phyloP scores from a whole-genome alignment of 306 rosid genomes.

The Quercus robur region DNA sequence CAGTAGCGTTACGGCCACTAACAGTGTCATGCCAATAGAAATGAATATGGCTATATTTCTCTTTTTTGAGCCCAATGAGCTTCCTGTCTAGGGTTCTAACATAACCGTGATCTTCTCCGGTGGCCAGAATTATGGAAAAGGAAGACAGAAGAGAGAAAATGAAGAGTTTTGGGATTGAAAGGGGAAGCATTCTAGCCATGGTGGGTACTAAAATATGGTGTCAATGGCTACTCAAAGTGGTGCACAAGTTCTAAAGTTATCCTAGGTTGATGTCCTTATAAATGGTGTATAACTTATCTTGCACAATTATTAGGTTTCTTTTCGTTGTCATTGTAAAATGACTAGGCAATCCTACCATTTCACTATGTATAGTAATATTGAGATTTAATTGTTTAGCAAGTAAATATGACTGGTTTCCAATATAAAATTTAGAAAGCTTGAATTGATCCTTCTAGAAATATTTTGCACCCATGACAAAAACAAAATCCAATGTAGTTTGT shows the following conservation, averaged over 20 bases:
- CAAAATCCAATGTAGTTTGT: too few species aligned
- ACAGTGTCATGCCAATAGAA: conserved; percentile 48
- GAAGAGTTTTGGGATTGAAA: conserved; percentile 2
- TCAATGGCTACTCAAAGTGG: neutral
- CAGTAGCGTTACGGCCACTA: conserved; percentile 25
- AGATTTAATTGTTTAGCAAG: too few species aligned
- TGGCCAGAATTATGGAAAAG: neutral
- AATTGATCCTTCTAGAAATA: too few species aligned
- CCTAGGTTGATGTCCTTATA: neutral
- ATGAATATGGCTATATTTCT: conserved; percentile 49
- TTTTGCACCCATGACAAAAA: too few species aligned
- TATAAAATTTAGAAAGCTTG: too few species aligned
- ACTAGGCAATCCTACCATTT: too few species aligned
- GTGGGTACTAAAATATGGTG: neutral
- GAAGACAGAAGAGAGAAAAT: conserved; percentile 17
- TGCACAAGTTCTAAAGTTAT: neutral
- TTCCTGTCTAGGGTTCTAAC: conserved; percentile 19
- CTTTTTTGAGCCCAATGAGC: conserved; percentile 28
- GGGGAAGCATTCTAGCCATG: conserved; percentile 30
- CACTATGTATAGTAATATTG: too few species aligned
- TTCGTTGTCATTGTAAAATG: too few species aligned
- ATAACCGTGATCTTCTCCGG: conserved; percentile 12
- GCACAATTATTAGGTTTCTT: neutral
- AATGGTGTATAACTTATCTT: neutral
- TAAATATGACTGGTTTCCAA: too few species aligned